Conservation (phyloP, 331 rosid genomes). For the Pyracantha coccinea region DNA sequence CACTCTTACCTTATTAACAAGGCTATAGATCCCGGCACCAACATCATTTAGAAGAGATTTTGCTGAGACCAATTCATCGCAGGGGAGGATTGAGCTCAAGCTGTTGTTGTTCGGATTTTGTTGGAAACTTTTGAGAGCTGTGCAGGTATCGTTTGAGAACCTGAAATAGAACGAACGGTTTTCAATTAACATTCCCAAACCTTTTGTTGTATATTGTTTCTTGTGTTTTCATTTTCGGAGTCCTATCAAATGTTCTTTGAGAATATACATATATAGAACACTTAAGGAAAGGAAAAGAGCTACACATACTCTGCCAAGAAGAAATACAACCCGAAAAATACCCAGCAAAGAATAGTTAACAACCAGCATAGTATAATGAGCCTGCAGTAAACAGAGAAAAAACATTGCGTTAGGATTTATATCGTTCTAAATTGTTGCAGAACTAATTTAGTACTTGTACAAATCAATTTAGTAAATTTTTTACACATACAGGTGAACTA, state of each 20-base stretch:
- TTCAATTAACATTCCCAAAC: neutral
- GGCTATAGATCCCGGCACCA: conserved; percentile 33
- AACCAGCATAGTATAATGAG: conserved; percentile 53
- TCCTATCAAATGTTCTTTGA: neutral
- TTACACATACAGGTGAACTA: conserved; percentile 44
- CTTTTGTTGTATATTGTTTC: neutral
- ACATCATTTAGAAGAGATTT: conserved; percentile 34
- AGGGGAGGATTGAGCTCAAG: conserved; percentile 59
- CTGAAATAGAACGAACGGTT: conserved; percentile 24
- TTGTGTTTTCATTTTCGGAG: neutral
- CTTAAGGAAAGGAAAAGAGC: neutral
- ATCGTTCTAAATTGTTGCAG: too few relatives aligned
- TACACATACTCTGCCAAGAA: conserved; percentile 47
- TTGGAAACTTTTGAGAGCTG: conserved; percentile 47
- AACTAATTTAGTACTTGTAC: neutral
- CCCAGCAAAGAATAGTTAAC: conserved; percentile 52
- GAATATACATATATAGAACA: neutral
- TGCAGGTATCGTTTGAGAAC: conserved; percentile 56
- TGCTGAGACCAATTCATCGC: conserved; percentile 48
- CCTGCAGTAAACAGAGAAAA: conserved; percentile 26
- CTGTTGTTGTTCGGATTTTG: conserved; percentile 53
- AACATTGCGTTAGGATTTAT: neutral
- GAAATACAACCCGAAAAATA: conserved; percentile 59
- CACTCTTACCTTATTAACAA: conserved; percentile 42
- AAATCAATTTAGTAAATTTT: neutral